phyloP scores from a whole-genome alignment of 176 grass and related monocot species.

The Areca catechu region DNA sequence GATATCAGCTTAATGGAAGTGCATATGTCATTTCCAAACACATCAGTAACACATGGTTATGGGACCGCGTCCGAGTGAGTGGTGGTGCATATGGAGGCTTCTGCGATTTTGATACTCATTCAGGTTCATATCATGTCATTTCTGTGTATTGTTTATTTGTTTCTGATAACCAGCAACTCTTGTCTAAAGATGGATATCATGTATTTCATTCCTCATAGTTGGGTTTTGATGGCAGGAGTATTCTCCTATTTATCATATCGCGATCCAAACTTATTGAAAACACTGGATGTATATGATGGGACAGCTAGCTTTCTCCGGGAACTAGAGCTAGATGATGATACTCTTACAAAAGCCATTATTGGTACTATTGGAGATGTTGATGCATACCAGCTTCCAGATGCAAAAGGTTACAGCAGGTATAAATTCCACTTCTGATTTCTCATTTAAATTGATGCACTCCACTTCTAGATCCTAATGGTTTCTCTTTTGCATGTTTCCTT shows the following conservation, averaged over 20 bases:
- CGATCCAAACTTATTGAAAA: conserved; percentile 97
- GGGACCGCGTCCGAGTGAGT: conserved; percentile 92
- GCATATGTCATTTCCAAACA: conserved; percentile 94
- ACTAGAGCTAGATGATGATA: conserved; percentile 74
- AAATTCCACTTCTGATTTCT: not conserved
- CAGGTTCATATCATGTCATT: conserved; percentile 36
- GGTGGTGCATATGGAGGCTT: conserved; percentile 98
- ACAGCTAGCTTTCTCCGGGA: conserved; percentile 86
- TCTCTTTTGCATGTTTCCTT: no score
- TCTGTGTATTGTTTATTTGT: not conserved
- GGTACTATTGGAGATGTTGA: conserved; percentile 93
- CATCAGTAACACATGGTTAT: conserved; percentile 93
- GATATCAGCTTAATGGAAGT: conserved; percentile 89
- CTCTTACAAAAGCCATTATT: conserved; percentile 94
- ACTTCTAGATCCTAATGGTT: not conserved
- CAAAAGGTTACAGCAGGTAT: conserved; percentile 99
- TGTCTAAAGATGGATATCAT: no score
- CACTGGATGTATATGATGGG: conserved; percentile 82
- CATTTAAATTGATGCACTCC: not conserved
- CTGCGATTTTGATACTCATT: conserved; percentile 98
- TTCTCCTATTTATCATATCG: conserved; percentile 98
- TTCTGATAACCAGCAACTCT: no score
- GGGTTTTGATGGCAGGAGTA: conserved; percentile 46
- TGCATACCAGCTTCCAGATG: conserved; percentile 92
- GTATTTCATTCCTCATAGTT: not conserved